phyloP scores from a whole-genome alignment of 1,139 yeast species.

The Taphrina sp. region DNA sequence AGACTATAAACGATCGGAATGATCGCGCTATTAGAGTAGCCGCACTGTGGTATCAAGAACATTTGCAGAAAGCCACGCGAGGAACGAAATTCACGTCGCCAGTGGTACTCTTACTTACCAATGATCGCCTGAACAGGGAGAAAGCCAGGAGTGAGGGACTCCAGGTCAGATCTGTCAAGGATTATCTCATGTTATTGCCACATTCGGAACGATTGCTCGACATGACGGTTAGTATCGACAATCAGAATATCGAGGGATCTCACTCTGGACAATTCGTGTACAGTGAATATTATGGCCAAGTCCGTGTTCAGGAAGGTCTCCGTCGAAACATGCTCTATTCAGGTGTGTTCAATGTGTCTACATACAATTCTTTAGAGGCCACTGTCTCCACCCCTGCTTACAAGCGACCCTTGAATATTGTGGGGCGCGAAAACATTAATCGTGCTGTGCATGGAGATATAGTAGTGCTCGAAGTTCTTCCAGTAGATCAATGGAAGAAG shows the following conservation, averaged over 20 bases:
- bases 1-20: slow-evolving; percentile 82
- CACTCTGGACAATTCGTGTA: slow-evolving; percentile 55
- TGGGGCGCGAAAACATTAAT: slow-evolving; percentile 81
- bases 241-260: slow-evolving; percentile 41
- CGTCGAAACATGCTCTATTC: slow-evolving; percentile 84
- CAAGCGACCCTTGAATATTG: slow-evolving; percentile 74
- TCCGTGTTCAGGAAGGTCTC: slow-evolving; percentile 86
- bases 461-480: slow-evolving; percentile 85
- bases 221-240: slow-evolving; percentile 52
- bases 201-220: slow-evolving; percentile 78
- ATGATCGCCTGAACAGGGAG: slow-evolving; percentile 67
- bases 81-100: slow-evolving; percentile 47
- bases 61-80: slow-evolving; percentile 49
- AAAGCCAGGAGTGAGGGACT: slow-evolving; percentile 60
- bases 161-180: slow-evolving; percentile 41
- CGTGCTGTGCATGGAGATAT: slow-evolving; percentile 90
- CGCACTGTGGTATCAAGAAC: slow-evolving; percentile 68
- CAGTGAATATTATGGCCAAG: slow-evolving; percentile 73
- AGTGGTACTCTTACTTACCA: slow-evolving; percentile 65
- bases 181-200: slow-evolving; percentile 69
- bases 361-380: slow-evolving; percentile 88
- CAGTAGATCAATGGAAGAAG: slow-evolving; percentile 81
- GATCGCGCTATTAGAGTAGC: slow-evolving; percentile 84
- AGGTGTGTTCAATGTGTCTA: slow-evolving; percentile 75
- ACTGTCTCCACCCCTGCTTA: slow-evolving; percentile 70